Conservation (phyloP, 2,329 filamentous ascomycete species). For the Harringtonia lauricola region DNA sequence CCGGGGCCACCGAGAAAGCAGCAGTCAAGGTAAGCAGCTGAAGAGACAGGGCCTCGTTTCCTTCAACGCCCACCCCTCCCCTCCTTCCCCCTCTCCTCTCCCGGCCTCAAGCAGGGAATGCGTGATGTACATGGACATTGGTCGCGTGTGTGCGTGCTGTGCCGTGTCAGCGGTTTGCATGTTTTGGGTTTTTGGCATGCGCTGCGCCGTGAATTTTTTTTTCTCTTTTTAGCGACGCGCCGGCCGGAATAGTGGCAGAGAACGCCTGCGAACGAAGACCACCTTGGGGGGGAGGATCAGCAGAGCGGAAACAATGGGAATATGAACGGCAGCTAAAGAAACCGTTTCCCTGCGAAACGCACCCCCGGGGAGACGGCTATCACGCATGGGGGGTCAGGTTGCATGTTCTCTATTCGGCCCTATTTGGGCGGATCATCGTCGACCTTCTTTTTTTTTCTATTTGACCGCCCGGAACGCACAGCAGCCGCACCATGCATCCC, state of each 20-base stretch:
- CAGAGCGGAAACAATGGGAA: too few species aligned
- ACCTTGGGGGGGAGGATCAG: too few species aligned
- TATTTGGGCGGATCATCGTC: slow-evolving; percentile 11
- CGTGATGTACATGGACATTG: background rate
- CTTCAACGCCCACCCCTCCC: background rate
- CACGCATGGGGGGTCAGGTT: slow-evolving; percentile 10
- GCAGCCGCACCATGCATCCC: background rate
- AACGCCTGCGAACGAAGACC: too few species aligned
- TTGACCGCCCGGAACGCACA: slow-evolving; percentile 1
- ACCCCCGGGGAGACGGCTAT: too few species aligned
- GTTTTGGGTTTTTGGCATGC: background rate
- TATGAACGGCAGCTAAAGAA: too few species aligned
- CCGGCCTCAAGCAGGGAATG: background rate
- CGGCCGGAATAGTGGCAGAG: too few species aligned
- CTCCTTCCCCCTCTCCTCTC: background rate
- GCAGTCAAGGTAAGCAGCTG: slow-evolving; percentile 26
- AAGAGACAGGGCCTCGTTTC: background rate
- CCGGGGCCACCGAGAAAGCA: slow-evolving; percentile 30
- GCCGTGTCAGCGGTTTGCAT: background rate
- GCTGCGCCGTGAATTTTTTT: too few species aligned
- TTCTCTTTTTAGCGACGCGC: too few species aligned
- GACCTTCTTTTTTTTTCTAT: slow-evolving; percentile 6
- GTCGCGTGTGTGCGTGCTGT: background rate
- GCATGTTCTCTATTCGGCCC: slow-evolving; percentile 14
- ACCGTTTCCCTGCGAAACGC: too few species aligned